phyloP scores from a whole-genome alignment of 768 basidiomycete genomes.

The Cyathus striatus region DNA sequence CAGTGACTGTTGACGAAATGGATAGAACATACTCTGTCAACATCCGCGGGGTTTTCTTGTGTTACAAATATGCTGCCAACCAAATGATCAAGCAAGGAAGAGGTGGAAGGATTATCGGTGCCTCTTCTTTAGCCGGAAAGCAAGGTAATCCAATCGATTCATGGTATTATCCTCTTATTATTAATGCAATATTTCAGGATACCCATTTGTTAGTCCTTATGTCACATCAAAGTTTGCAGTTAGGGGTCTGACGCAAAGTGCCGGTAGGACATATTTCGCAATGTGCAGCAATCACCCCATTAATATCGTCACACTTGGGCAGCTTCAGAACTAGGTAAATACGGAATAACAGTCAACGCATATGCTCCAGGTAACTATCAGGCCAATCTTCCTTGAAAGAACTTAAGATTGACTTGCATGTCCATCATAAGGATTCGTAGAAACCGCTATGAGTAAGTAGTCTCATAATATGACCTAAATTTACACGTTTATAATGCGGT shows the following conservation, averaged over 20 bases:
- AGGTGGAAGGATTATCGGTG: constrained; percentile 36
- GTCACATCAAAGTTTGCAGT: constrained; percentile 36
- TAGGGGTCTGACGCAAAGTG: constrained; percentile 33
- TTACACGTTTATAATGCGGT: neutral
- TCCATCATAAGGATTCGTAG: constrained; percentile 5
- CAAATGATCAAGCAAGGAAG: constrained; percentile 34
- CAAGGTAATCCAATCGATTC: constrained; percentile 17
- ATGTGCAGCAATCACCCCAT: constrained; percentile 3
- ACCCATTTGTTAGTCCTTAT: constrained; percentile 17
- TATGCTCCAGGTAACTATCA: constrained; percentile 22
- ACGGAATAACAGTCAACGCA: constrained; percentile 26
- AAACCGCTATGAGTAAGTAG: constrained; percentile 19
- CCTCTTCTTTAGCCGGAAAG: constrained; percentile 30
- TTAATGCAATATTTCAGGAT: neutral
- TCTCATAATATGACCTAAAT: neutral
- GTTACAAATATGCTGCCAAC: constrained; percentile 29
- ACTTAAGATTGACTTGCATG: neutral
- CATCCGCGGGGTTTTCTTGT: constrained; percentile 27
- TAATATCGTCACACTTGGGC: constrained; percentile 7
- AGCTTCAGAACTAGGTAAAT: constrained; percentile 17
- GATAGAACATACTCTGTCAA: constrained; percentile 19
- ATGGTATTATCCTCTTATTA: neutral
- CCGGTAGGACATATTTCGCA: constrained; percentile 13
- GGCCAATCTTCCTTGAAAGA: neutral
- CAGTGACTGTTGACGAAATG: constrained; percentile 8